Base-by-base conservation (phyloP, 202 grass and related monocot genomes). In the Thinopyrum obtusiflorum region DNA sequence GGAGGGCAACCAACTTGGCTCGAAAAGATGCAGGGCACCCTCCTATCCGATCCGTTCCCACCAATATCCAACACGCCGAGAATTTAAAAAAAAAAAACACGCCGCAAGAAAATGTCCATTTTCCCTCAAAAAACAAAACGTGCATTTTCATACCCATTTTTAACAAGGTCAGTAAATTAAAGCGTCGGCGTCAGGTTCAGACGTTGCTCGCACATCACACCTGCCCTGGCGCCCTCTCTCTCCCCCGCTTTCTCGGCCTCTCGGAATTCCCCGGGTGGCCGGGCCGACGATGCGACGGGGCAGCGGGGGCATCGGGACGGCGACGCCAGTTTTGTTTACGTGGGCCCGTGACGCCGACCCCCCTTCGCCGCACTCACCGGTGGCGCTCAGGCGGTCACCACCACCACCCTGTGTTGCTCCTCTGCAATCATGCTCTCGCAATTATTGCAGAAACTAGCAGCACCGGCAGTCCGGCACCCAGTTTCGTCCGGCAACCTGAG, bases 271-370 rank as follows among this genome's bases (percentile, higher is more conserved):
- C 20, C 20, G 20, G 14, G 24, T 0, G 57, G 31, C 24, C 31
- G 49, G 33, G 78, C 71, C 77, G 60, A 6, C 61, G 87, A 20
- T 7, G 82, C 78, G 18, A 59, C 53, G 53, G 53, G 3, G n/a
- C 60, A 20, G 13, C 15, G 60, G 40, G 69, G 5, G 21, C 65
- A 35, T 36, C 73, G 61, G 59, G 84, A 87, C 3, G 59, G 60
- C 75, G 75, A 90, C 35, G 84, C 13, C 15, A 63, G 47, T 68
- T 60, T 72, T 83, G 83, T 79, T 83, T 86, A 79, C 57, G 66
- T 36, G 80, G 67, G 65, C 4, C 24, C 83, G 39, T 12, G 69
- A 76, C 76, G 61, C 6, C 24, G 77, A 84, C 65, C 77, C 35
- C 9, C 67, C 1, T 20, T n/a, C 32, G 35, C 35, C 3, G 42